Evolutionary conservation across 164 flowering plant genomes (phyloP), one percentile per base, ranked within the genome.

Genomic region (Liquidambar formosana): DNA sequence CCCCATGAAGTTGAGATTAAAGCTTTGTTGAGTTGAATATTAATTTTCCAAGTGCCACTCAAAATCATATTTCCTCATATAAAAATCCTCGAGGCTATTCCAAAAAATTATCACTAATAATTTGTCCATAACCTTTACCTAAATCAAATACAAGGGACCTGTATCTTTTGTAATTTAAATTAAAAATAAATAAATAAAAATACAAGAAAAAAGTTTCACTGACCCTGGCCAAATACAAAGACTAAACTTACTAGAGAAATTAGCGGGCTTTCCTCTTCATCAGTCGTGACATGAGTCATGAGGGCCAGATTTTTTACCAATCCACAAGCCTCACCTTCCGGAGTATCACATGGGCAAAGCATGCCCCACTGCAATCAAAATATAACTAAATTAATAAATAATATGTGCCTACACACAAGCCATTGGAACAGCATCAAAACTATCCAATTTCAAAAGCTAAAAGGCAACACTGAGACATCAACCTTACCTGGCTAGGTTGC

Each of bases 261-360:
- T 61, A 92, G 69, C 26, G 97, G 97, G 26, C 81, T 83, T 72
- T 88, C 98, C 61, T 91, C 97, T 71, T 89, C 90, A 80, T 94
- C 97, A 67, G 99, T 94, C 28, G 99, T 94, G 64, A 94, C 97
- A 78, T 92, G 99, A 75, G 99, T 89, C 98, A 95, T 88, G 64
- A 95, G 73, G 18, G 99, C 97, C 87, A 95, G 83, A 73, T 95
- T 91, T 71, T 95, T 95, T 19, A 91, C 97, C 78, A 95, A 76
- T 66, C 99, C 99, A 82, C 99, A 95, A 61, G 96, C 75, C 85
- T 95, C 99, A 67, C 99, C 99, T 82, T 95, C 99, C 49, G 99
- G 99, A 73, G 99, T 95, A 80, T 95, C 99, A 85, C 99, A 95
- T 5, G 99, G 99, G 77, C 99, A 95, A 71, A 95, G 94, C 99